phyloP scores from a whole-genome alignment of 2,329 filamentous ascomycete genomes.

The Sporothrix curviconia region DNA sequence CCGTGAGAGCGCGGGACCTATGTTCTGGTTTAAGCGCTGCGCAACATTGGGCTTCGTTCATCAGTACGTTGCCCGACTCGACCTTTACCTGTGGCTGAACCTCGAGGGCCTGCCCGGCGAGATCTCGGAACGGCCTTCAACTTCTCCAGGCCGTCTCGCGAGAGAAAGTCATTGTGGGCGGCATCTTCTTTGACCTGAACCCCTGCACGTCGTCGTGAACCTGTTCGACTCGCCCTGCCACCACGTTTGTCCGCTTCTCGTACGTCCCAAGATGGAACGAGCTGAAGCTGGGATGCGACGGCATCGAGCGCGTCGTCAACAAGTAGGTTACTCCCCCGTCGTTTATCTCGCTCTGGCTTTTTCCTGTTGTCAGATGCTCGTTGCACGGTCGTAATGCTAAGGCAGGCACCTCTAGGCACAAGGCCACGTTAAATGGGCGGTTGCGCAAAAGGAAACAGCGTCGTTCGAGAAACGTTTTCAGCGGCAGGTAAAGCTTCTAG shows the following conservation, averaged over 20 bases:
- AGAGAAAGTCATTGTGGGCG: conserved; percentile 95
- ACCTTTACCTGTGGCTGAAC: conserved; percentile 81
- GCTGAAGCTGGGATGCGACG: conserved; percentile 71
- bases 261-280: conserved; percentile 79
- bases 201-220: conserved; percentile 80
- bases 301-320: conserved; percentile 73
- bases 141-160: conserved; percentile 89
- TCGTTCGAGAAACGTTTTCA: too few species aligned
- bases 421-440: neutral
- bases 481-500: too few species aligned
- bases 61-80: conserved; percentile 77
- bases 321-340: conserved; percentile 44
- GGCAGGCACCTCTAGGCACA: neutral
- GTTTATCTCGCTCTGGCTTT: neutral
- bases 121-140: conserved; percentile 87
- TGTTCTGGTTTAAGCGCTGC: conserved; percentile 70
- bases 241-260: conserved; percentile 77
- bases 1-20: conserved; percentile 83
- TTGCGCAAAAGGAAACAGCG: too few species aligned
- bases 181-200: conserved; percentile 97
- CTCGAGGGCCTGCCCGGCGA: conserved; percentile 64
- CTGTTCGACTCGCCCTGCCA: conserved; percentile 93
- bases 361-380: neutral
- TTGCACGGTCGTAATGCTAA: neutral
- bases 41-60: conserved; percentile 80